Evolutionary conservation across 768 basidiomycete genomes (phyloP).

Genomic region (Suillus clintonianus): DNA sequence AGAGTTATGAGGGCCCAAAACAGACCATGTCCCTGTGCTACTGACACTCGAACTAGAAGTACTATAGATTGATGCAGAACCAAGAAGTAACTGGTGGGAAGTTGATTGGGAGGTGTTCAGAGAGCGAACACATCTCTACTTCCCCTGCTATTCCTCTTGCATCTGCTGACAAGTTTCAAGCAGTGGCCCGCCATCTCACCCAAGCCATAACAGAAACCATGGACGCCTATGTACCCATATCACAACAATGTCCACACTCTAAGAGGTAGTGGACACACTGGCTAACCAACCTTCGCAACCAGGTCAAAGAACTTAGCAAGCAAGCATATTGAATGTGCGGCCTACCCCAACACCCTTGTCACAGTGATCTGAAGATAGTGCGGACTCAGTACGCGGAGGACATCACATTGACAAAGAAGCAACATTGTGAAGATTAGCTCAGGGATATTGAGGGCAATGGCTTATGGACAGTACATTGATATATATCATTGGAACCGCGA

Average conservation of each 20-base stretch:
- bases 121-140: neutral
- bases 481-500: neutral
- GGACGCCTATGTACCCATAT: constrained; percentile 16
- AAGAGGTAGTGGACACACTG: constrained; percentile 12
- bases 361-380: constrained; percentile 2
- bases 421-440: constrained; percentile 22
- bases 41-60: neutral
- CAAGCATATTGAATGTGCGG: neutral
- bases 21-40: constrained; percentile 16
- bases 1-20: fast-evolving
- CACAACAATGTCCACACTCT: constrained; percentile 17
- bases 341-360: constrained; percentile 5
- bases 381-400: constrained; percentile 12
- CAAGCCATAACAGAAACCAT: constrained; percentile 18
- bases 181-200: constrained; percentile 4
- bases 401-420: constrained; percentile 12
- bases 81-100: constrained; percentile 4
- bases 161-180: constrained; percentile 14
- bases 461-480: constrained; percentile 20
- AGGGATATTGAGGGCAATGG: constrained; percentile 10
- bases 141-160: neutral
- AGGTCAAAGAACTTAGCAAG: neutral
- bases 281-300: neutral
- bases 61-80: fast-evolving
- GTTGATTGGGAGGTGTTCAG: constrained; percentile 14